Base-by-base conservation (phyloP, 2,329 filamentous ascomycete genomes). In the Fusarium cicatricum region DNA sequence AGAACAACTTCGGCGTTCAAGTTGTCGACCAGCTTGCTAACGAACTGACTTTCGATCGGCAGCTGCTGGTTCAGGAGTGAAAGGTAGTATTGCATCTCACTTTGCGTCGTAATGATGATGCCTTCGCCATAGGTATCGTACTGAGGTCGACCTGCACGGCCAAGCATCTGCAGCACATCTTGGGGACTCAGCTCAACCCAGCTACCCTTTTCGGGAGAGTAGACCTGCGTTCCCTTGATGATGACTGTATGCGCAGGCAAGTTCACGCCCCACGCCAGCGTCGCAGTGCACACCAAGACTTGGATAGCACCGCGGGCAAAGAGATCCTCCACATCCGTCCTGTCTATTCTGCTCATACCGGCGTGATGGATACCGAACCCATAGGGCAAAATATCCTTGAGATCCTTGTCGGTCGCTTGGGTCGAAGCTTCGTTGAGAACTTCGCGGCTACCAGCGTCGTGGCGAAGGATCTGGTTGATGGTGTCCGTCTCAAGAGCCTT, bases 191-290 rank as follows among this genome's bases (percentile, higher is more conserved):
- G 78, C 73, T 99, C 96, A 16, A 99, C 93, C 94, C 95, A 99
- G 74, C 91, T 95, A 79, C 95, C 95, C 79, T 97, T 98, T 73
- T 99, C 95, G 0, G 95, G 95, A 0, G 95, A 98, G 77, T 99
- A 99, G 16, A 99, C 90, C 71, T 97, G 92, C 1, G 95, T 99
- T 50, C 95, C 95, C 77, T 99, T 99, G 80, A 99, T 99, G 71
- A 99, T 94, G 70, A 99, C 95, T 1, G 95, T 98, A 71, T 99
- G 95, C 2, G 95, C 95, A 5, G 95, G 95, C 71, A 99, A 79
- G 75, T 99, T 99, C 72, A 99, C 95, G 86, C 95, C 95, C 95
- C 95, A 99, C 19, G 95, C 95, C 47, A 99, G 82, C n/a, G 95
- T 99, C 33, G 96, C 94, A 33, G 95, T 99, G 76, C 92, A 98